phyloP scores from a whole-genome alignment of 352 stramenopile species.

The Phytopythium delawarense region DNA sequence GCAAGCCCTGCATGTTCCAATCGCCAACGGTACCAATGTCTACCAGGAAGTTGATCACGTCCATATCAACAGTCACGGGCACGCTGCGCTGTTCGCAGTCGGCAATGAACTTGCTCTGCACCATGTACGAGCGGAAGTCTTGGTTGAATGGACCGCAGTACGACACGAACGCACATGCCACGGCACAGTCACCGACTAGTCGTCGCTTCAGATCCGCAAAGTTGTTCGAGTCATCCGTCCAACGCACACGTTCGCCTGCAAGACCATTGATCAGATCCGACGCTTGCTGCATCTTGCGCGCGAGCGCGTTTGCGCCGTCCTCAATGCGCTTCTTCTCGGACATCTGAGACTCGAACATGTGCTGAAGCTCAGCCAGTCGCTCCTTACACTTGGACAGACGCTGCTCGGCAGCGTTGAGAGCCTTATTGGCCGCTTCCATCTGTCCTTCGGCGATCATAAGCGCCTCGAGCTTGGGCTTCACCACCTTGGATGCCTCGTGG shows the following conservation, averaged over 20 bases:
- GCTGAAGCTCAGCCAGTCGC: conserved; percentile 93
- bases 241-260: conserved; percentile 93
- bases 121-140: conserved; percentile 95
- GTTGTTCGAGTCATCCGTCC: conserved; percentile 97
- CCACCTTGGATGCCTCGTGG: conserved; percentile 97
- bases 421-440: conserved; percentile 97
- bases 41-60: conserved; percentile 97
- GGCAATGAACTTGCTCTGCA: conserved; percentile 95
- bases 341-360: conserved; percentile 97
- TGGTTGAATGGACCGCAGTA: conserved; percentile 99
- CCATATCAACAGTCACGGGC: conserved; percentile 93
- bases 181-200: conserved; percentile 96
- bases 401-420: conserved; percentile 90
- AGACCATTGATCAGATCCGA: conserved; percentile 96
- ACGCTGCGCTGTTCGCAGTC: conserved; percentile 92
- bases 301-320: conserved; percentile 92
- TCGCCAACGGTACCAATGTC: conserved; percentile 97
- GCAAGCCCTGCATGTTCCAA: conserved; percentile 98
- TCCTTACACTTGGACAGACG: conserved; percentile 93
- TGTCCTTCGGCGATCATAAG: conserved; percentile 95
- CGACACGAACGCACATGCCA: conserved; percentile 96
- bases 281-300: conserved; percentile 97
- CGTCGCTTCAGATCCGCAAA: conserved; percentile 96
- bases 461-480: conserved; percentile 98
- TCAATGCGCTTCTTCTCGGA: conserved; percentile 96